phyloP scores from a whole-genome alignment of 495 filamentous ascomycete genomes.

The Schizothecium vesticola region DNA sequence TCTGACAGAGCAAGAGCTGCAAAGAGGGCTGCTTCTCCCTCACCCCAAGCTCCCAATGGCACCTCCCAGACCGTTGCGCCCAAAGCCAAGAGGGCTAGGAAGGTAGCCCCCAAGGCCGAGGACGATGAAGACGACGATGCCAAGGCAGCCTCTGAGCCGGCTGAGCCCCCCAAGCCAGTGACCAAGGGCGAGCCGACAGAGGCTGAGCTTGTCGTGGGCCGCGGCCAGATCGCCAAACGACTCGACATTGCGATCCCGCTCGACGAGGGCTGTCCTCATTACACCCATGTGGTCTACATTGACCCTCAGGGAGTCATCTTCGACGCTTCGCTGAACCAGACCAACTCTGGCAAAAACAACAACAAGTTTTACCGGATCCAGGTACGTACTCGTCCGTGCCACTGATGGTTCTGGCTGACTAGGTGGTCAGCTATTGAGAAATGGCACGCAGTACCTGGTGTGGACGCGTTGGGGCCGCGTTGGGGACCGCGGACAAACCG shows the following conservation, averaged over 20 bases:
- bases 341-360: slow-evolving; percentile 53
- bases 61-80: slow-evolving; percentile 7
- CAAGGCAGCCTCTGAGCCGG: slow-evolving; percentile 6
- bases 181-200: slow-evolving; percentile 3
- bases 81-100: slow-evolving; percentile 24
- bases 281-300: slow-evolving; percentile 54
- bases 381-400: slow-evolving; percentile 21
- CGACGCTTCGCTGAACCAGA: slow-evolving; percentile 58
- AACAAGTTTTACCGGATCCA: slow-evolving; percentile 74
- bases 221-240: slow-evolving; percentile 41
- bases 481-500: slow-evolving; percentile 61
- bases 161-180: slow-evolving; percentile 1
- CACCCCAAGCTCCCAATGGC: not conserved
- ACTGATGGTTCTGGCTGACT: not conserved
- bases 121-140: slow-evolving; percentile 14
- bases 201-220: slow-evolving; percentile 27
- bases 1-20: not conserved
- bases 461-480: slow-evolving; percentile 79
- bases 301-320: slow-evolving; percentile 58
- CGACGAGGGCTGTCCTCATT: slow-evolving; percentile 35
- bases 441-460: slow-evolving; percentile 36
- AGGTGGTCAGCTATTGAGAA: slow-evolving; percentile 32
- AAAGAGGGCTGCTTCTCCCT: slow-evolving; percentile 21
- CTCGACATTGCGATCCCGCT: slow-evolving; percentile 43
- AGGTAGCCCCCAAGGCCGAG: slow-evolving; percentile 24